A percentile compares a stretch with the other conserved stretches of the same genome.
Conservation (phyloP, 1,284 basidiomycete species). For the Abortiporus biennis region DNA sequence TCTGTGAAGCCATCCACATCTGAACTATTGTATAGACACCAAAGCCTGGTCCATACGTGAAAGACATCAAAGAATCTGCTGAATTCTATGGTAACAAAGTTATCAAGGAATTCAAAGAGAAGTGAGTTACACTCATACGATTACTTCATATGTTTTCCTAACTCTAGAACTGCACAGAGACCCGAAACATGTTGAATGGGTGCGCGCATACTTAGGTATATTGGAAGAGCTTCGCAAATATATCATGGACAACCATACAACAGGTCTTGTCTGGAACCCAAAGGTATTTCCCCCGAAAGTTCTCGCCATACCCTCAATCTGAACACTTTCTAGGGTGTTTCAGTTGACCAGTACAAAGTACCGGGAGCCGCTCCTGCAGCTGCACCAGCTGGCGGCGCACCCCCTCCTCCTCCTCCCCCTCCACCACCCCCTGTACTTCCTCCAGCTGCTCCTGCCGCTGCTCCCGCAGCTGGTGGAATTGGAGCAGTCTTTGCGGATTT, state of each 20-base stretch:
- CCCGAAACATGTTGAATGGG: conserved; percentile 88
- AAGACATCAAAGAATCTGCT: conserved; percentile 83
- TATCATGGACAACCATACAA: conserved; percentile 83
- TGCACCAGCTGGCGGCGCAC: conserved; percentile 17
- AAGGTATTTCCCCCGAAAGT: conserved; percentile 41
- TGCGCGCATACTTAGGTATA: conserved; percentile 63
- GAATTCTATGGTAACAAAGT: conserved; percentile 91
- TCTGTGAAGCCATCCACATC: conserved; percentile 6
- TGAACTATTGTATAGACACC: conserved; percentile 44
- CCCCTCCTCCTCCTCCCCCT: conserved; percentile 42
- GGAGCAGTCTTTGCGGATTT: conserved; percentile 91
- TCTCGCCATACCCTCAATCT: background rate
- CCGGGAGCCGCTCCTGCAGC: conserved; percentile 24
- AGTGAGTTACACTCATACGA: conserved; percentile 44
- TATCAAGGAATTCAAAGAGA: conserved; percentile 91
- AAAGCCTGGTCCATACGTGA: conserved; percentile 82
- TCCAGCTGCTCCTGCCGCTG: conserved; percentile 31
- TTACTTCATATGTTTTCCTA: conserved; percentile 2
- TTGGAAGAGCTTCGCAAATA: conserved; percentile 83
- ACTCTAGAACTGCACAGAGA: conserved; percentile 47
- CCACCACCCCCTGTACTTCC: conserved; percentile 39
- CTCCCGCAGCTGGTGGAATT: conserved; percentile 50
- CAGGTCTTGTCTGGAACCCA: conserved; percentile 88
- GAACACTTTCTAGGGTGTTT: conserved; percentile 45
- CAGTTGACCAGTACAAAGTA: conserved; percentile 50